Base-by-base conservation (phyloP, 305 asterid species). In the Fraxinus sp. region DNA sequence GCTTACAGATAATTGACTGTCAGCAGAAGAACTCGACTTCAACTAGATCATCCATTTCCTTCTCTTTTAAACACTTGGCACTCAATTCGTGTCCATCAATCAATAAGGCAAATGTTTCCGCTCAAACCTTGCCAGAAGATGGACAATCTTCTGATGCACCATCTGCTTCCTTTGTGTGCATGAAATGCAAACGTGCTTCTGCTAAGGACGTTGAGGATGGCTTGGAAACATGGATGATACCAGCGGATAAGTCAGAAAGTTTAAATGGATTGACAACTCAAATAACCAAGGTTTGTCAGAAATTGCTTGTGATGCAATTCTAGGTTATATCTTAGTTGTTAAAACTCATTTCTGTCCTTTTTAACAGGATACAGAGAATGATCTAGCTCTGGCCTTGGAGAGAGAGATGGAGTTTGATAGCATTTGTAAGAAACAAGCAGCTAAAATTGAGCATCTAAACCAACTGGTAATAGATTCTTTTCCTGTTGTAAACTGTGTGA, bases 51-150 rank as follows among this genome's bases (percentile, higher is more conserved):
- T 91, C 95, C 1, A 97, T 88, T 82, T 92, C 99, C 66, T 93
- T 96, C 90, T 96, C 99, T 41, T 96, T 96, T 68, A 95, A 91
- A 81, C 95, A 93, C 85, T 86, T 96, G 83, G 95, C 98, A 26
- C 85, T 94, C 66, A 91, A 89, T 79, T 93, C 91, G 33, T 77
- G 95, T 80, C 78, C 88, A 18, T 80, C 91, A 77, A 85, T 80
- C 86, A 94, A 90, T 81, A 91, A 87, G 87, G 89, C 79, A 22
- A 82, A 86, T 84, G 88, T 88, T 80, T 88, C 91, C 79, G 86
- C 83, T 76, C 95, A 90, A 79, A 84, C 92, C 81, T 87, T 85
- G 78, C 81, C 89, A 0, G 87, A 84, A 80, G 85, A 77, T 78
- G 80, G 74, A 62, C 84, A 80, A 75, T 80, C 90, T 84, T 82